Conservation (phyloP, 176 grass and related monocot species). For the Puccinellia tenuiflora region DNA sequence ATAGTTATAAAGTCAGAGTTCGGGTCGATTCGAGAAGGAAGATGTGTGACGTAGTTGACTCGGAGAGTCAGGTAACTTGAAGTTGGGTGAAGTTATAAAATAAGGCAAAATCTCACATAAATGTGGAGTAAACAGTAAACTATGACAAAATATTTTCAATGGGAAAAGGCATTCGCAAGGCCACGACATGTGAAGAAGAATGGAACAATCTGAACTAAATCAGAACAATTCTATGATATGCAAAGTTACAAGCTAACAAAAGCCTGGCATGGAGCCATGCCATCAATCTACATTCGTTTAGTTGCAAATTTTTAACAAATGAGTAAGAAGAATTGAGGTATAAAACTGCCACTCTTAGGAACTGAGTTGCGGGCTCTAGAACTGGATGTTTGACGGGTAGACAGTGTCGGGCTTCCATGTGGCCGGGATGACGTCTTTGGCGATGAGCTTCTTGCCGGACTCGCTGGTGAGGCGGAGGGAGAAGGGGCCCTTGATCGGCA, state of each 20-base stretch:
- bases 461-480: slow-evolving; percentile 65
- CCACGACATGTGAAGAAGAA: background rate
- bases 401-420: slow-evolving; percentile 31
- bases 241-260: background rate
- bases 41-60: no score
- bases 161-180: no score
- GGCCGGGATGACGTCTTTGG: slow-evolving; percentile 42
- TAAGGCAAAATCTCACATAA: no score
- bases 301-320: background rate
- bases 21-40: no score
- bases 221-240: no score
- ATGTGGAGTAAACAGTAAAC: no score
- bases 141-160: no score
- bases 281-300: background rate
- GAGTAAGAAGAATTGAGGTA: background rate
- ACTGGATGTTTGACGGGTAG: slow-evolving; percentile 59
- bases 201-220: no score
- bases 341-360: background rate
- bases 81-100: no score
- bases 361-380: background rate
- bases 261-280: background rate
- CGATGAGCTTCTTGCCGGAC: slow-evolving; percentile 54
- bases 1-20: no score
- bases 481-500: slow-evolving; percentile 39
- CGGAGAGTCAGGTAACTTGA: no score